Conservation (phyloP, 2,329 filamentous ascomycete genomes). For the Neophaeococcomyces mojaviensis region DNA sequence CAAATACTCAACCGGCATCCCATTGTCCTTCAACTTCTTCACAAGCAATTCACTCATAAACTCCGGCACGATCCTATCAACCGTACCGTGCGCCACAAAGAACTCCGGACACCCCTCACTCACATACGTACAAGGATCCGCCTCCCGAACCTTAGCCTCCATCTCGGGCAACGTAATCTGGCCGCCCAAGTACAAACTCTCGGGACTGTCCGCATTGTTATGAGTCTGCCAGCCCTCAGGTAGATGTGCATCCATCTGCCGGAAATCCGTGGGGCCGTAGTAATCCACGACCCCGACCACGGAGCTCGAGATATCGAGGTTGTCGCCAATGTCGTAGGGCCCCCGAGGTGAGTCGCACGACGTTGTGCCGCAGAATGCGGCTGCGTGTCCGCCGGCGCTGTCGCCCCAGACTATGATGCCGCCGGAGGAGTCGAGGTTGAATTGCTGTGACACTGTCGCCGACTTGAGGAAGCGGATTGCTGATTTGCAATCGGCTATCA, state of each 20-base stretch:
- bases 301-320: conserved; percentile 7
- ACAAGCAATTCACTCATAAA: conserved; percentile 6
- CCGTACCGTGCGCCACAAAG: conserved; percentile 12
- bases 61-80: conserved; percentile 7
- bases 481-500: conserved; percentile 13
- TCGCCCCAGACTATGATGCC: conserved; percentile 13
- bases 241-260: conserved; percentile 10
- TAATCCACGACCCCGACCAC: conserved; percentile 10
- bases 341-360: neutral
- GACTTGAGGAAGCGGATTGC: conserved; percentile 12
- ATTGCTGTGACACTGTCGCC: neutral
- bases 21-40: neutral
- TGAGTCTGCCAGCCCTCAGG: conserved; percentile 4
- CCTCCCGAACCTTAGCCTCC: conserved; percentile 4
- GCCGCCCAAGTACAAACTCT: conserved; percentile 8
- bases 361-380: conserved; percentile 10
- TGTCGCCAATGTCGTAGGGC: conserved; percentile 11
- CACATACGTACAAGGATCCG: conserved; percentile 10
- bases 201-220: conserved; percentile 6
- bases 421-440: conserved; percentile 6
- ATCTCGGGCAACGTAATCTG: conserved; percentile 6
- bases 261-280: conserved; percentile 10
- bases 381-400: conserved; percentile 11
- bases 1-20: conserved; percentile 2
- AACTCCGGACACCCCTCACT: neutral